A percentile compares a stretch with the other conserved stretches of the same genome.
phyloP scores from a whole-genome alignment of 768 basidiomycete species.

The Coprinopsis marcescibilis region DNA sequence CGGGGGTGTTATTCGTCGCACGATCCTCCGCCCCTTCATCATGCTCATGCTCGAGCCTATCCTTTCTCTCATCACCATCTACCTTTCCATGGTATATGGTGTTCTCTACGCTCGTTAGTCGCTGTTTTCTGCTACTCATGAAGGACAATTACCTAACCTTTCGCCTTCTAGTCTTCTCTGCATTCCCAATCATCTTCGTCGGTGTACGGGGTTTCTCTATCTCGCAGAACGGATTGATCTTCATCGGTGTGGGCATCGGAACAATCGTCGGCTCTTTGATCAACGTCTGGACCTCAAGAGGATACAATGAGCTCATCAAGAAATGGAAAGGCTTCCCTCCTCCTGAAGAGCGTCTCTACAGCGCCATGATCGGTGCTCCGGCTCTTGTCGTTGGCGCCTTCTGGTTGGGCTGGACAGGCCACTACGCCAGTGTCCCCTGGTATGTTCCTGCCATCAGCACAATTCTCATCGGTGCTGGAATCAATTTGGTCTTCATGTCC shows the following conservation, averaged over 20 bases:
- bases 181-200: slow-evolving; percentile 45
- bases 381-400: slow-evolving; percentile 53
- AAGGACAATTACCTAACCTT: too few species aligned
- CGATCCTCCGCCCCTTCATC: slow-evolving; percentile 52
- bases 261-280: slow-evolving; percentile 21
- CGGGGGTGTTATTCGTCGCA: slow-evolving; percentile 45
- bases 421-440: slow-evolving; percentile 49
- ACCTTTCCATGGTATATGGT: slow-evolving; percentile 56
- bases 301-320: slow-evolving; percentile 37
- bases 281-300: slow-evolving; percentile 29
- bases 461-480: slow-evolving; percentile 41
- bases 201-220: slow-evolving; percentile 32
- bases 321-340: slow-evolving; percentile 51
- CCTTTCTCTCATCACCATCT: slow-evolving; percentile 54
- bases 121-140: too few species aligned
- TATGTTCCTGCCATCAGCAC: slow-evolving; percentile 50
- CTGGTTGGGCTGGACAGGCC: slow-evolving; percentile 63
- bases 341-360: slow-evolving; percentile 53
- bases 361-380: slow-evolving; percentile 52
- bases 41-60: slow-evolving; percentile 63
- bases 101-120: slow-evolving; percentile 51
- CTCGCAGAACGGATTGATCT: slow-evolving; percentile 40
- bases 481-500: slow-evolving; percentile 54
- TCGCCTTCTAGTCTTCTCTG: slow-evolving; percentile 59
- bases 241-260: slow-evolving; percentile 20